Base-by-base conservation (phyloP, 495 filamentous ascomycete species). In the Daldinia decipiens region DNA sequence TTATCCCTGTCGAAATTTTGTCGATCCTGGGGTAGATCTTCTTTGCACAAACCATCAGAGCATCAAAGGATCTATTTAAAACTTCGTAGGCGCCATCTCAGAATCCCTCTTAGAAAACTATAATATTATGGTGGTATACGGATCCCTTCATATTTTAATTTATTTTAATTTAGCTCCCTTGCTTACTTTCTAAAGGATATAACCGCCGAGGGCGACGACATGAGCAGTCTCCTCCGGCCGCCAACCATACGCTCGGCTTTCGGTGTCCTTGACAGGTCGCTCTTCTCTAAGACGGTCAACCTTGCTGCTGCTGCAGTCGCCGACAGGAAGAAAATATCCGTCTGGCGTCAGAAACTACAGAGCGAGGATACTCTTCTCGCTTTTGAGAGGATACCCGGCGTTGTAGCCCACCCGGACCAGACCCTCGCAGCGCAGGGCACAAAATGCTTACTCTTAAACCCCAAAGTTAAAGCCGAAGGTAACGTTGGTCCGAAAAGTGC, bases 281-380 rank as follows among this genome's bases (percentile, higher is more conserved):
- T 94, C 72, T 98, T 98, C 81, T 80, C 84, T 32, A 94, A 90
- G 74, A 90, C 82, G 0, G 74, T 97, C 40, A 87, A 90, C 15
- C 78, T 94, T 24, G 85, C 92, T 15, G 94, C 94, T n/a, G 95
- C 94, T 9, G 85, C 88, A 39, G 79, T 99, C 19, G 85, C 86
- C 65, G 89, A 97, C 69, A 82, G 80, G 34, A 89, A 86, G 40
- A 85, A 92, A 70, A 95, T 98, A 54, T 82, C 90, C 2, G 82
- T 78, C 34, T 88, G 90, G 76, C 87, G 90, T 38, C 84, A 84
- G 59, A 80, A 83, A 39, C 82, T 98, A 34, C 62, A 80, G 4
- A 82, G 80, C 27, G 87, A 80, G 38, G 76, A 80, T 27, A 90
- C 95, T 68, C 68, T 91, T 5, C 74, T 98, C 19, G 67, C 62